Conservation (phyloP, 2,329 filamentous ascomycete species). For the Aspergillus sp. region DNA sequence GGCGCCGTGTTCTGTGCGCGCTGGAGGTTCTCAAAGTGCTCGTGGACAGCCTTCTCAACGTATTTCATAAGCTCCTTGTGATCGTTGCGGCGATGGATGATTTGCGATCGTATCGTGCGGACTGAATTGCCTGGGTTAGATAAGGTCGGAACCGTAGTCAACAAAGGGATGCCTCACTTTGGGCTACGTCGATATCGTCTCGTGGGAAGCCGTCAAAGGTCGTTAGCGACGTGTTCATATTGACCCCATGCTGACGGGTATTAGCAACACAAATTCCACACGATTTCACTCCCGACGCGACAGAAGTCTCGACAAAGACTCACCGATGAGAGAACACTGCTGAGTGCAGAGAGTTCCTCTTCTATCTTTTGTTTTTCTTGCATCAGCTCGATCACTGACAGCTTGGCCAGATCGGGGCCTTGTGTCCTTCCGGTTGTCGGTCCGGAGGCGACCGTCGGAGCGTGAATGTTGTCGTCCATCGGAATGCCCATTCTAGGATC, state of each 20-base stretch:
- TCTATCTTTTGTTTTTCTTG: slow-evolving; percentile 81
- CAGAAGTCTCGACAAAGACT: slow-evolving; percentile 28
- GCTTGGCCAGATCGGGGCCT: slow-evolving; percentile 61
- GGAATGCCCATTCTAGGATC: slow-evolving; percentile 48
- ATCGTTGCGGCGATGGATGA: slow-evolving; percentile 87
- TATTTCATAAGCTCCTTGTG: slow-evolving; percentile 83
- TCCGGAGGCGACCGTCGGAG: slow-evolving; percentile 73
- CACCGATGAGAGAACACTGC: slow-evolving; percentile 85
- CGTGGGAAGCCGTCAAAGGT: slow-evolving; percentile 90
- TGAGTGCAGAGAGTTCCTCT: slow-evolving; percentile 78
- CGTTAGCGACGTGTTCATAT: slow-evolving; percentile 84
- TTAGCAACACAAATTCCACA: not conserved
- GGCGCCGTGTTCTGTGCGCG: slow-evolving; percentile 46
- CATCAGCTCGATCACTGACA: slow-evolving; percentile 77
- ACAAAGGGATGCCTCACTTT: slow-evolving; percentile 62
- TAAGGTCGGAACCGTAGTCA: not conserved
- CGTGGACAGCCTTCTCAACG: slow-evolving; percentile 83
- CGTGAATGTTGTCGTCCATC: slow-evolving; percentile 65
- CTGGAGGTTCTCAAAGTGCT: slow-evolving; percentile 75
- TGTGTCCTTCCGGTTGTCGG: slow-evolving; percentile 59
- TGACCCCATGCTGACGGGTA: slow-evolving; percentile 73
- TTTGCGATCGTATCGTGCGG: slow-evolving; percentile 85
- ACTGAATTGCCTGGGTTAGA: slow-evolving; percentile 51
- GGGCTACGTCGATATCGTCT: slow-evolving; percentile 89
- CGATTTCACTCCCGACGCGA: not conserved